Evolutionary conservation across 345 rosid genomes (phyloP), one percentile per base, ranked within the genome.

Genomic region (Cardamine resedifolia): DNA sequence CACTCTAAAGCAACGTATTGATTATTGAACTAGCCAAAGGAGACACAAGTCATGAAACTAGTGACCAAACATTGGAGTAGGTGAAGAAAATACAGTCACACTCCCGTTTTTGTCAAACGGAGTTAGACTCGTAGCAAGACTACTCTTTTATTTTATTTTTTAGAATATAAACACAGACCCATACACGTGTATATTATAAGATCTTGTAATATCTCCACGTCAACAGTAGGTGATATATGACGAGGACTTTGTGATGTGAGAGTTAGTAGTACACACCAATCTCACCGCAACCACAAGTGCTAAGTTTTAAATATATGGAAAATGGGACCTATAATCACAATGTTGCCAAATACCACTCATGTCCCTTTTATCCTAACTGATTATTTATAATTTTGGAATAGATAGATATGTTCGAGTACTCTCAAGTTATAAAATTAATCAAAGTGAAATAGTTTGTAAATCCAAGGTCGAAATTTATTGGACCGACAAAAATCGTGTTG

Each of bases 1-100:
- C 27, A 74, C 67, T 56, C 4, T 49, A 21, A 20, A 41, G 38
- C 45, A 41, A 58, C 28, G 67, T 66, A 49, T 74, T 49, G 11
- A 36, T 5, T 57, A 27, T 49, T 38, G 5, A 38, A 20, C 33
- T 56, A 73, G 8, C 6, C 34, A 50, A 51, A 67, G 68, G 62
- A 59, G 79, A 55, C 74, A 75, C 52, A 28, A 75, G 75, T 75
- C 79, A 12, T 18, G 52, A 62, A 61, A 62, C 59, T 53, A 69
- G 65, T 69, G 74, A 69, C 70, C 79, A 55, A 76, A 53, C 43
- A 31, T 31, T 55, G 52, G 74, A 75, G 79, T 69, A 69, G 79
- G 70, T 75, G 70, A 68, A 68, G 79, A 68, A 62, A 75, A 66
- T 44, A 53, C 15, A 16, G 19, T 10, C 38, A 41, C 33, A 68